Evolutionary conservation across 2,329 filamentous ascomycete genomes (phyloP).

Genomic region (Aspergillus jensenii): DNA sequence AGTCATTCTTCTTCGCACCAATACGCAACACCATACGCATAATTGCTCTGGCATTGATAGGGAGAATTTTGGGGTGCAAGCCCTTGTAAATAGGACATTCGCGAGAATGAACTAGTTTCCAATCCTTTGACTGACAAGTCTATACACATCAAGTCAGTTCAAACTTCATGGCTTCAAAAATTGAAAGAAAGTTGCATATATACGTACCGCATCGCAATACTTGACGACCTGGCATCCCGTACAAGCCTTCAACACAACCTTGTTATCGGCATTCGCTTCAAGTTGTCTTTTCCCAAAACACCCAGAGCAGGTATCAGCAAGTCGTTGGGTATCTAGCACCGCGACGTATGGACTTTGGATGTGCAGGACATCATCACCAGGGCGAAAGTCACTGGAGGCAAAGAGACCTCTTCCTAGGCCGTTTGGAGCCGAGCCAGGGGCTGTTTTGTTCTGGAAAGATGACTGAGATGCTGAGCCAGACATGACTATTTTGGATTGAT

Average conservation of each 20-base stretch:
- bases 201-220: constrained; percentile 60
- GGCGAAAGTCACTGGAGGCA: constrained; percentile 47
- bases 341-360: constrained; percentile 55
- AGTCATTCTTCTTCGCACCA: constrained; percentile 32
- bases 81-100: constrained; percentile 57
- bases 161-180: not conserved
- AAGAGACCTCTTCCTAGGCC: constrained; percentile 56
- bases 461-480: not conserved
- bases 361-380: constrained; percentile 51
- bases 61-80: constrained; percentile 49
- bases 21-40: constrained; percentile 53
- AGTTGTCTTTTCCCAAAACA: constrained; percentile 50
- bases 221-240: constrained; percentile 57
- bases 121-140: constrained; percentile 60
- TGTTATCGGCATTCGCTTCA: constrained; percentile 14
- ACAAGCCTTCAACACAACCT: constrained; percentile 51
- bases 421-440: constrained; percentile 23
- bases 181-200: not conserved
- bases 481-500: not conserved
- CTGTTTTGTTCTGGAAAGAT: constrained; percentile 22
- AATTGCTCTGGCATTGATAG: constrained; percentile 56
- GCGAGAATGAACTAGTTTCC: constrained; percentile 59
- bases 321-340: constrained; percentile 53
- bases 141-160: constrained; percentile 26
- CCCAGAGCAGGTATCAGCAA: constrained; percentile 57